Conservation (phyloP, 176 grass and related monocot species). For the Juncus effusus region DNA sequence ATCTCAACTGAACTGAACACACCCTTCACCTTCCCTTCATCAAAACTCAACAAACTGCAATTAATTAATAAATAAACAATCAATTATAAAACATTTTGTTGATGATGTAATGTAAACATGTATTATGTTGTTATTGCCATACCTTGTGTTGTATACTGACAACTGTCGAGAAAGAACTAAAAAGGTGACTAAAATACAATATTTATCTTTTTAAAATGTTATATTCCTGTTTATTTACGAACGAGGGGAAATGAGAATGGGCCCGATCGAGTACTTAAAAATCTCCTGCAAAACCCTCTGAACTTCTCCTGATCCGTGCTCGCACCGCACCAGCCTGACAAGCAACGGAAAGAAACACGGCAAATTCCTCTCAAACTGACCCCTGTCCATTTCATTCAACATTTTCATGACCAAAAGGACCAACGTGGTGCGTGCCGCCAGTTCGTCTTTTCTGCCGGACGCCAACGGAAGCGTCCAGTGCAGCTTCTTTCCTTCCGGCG, state of each 20-base stretch:
- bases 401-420: slow-evolving; percentile 70
- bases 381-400: slow-evolving; percentile 49
- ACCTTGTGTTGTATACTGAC: not conserved
- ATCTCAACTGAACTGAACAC: not conserved
- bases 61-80: slow-evolving; percentile 14
- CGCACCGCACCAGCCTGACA: slow-evolving; percentile 74
- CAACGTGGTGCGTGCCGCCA: slow-evolving; percentile 64
- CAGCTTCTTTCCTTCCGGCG: slow-evolving; percentile 30
- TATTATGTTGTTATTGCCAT: not conserved
- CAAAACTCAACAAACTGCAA: slow-evolving; percentile 17
- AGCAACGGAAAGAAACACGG: slow-evolving; percentile 67
- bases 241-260: slow-evolving; percentile 40
- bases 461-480: slow-evolving; percentile 52
- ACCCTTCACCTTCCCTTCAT: not conserved
- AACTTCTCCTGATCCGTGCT: slow-evolving; percentile 79
- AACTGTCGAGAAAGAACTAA: slow-evolving; percentile 4
- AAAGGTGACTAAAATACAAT: slow-evolving; percentile 8
- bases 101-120: too few species aligned
- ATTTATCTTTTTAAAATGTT: not conserved
- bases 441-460: slow-evolving; percentile 67
- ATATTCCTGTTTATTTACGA: slow-evolving; percentile 18
- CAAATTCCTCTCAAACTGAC: slow-evolving; percentile 73
- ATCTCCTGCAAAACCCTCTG: slow-evolving; percentile 66
- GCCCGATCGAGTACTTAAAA: slow-evolving; percentile 79
- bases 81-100: too few species aligned